Evolutionary conservation across 2,329 filamentous ascomycete genomes (phyloP).

Genomic region (Fusarium avenaceum): DNA sequence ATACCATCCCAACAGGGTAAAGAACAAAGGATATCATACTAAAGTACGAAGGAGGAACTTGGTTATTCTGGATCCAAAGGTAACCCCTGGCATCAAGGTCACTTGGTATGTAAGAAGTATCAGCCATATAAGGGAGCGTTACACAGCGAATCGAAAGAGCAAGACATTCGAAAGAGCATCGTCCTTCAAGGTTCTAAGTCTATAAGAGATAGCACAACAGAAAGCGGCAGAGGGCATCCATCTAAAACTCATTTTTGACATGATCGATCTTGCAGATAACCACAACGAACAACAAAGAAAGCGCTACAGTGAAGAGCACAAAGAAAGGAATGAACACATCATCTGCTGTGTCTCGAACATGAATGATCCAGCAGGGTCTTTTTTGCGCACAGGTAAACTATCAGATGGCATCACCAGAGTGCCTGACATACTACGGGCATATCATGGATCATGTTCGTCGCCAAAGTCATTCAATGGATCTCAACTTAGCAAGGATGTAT

Average conservation of each 20-base stretch:
- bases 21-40: slow-evolving; percentile 31
- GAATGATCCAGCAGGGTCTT: background rate
- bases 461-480: background rate
- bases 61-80: slow-evolving; percentile 21
- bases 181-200: background rate
- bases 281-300: slow-evolving; percentile 13
- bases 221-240: slow-evolving; percentile 6
- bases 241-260: background rate
- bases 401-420: background rate
- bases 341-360: background rate
- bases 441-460: background rate
- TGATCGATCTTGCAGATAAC: slow-evolving; percentile 2
- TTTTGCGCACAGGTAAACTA: background rate
- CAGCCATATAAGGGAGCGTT: background rate
- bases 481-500: background rate
- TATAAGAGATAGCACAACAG: slow-evolving; percentile 10
- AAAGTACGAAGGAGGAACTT: slow-evolving; percentile 17
- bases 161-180: background rate
- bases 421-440: background rate
- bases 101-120: slow-evolving; percentile 16
- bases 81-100: background rate
- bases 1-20: slow-evolving; percentile 14
- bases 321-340: background rate
- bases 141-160: background rate
- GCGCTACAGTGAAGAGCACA: background rate